Base-by-base conservation (phyloP, 2,329 filamentous ascomycete species). In the Zasmidium angulare region DNA sequence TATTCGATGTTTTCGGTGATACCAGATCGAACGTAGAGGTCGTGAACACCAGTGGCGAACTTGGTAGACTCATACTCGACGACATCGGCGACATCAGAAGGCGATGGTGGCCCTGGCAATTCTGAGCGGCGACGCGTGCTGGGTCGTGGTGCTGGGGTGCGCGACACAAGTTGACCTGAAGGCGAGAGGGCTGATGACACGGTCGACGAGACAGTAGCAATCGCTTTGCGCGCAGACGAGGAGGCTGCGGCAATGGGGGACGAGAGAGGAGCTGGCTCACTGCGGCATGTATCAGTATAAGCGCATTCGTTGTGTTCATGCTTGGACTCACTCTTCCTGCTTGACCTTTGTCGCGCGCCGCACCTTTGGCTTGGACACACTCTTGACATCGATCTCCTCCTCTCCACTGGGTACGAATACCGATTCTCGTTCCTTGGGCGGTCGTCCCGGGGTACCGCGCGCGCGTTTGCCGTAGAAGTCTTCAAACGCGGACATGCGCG, bases 41-140 rank as follows among this genome's bases (percentile, higher is more conserved):
- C 82, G 43, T 81, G 78, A 65, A 89, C 85, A 72, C 87, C 85
- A 56, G 84, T 81, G 72, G 89, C 87, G 60, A 95, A 76, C 17
- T 84, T 84, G 48, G 86, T 73, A 9, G 88, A 86, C 62, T 84
- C 86, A 70, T 84, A 86, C 76, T 95, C 92, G 72, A 96, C 86
- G 63, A 85, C 86, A 66, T 88, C 81, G 43, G 88, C 89, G 36
- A 96, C 87, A 61, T 89, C 86, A 46, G 89, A 87, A 4, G 92
- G 92, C 1, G 91, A 92, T 9, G 91, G 86, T 21, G 67, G 67
- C 21, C 63, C 65, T 40, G 91, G 91, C 53, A 96, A 81, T n/a
- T 65, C 63, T 31, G 66, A 63, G 49, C 55, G 57, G 31, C 63
- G 55, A 49, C 62, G 63, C 53, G 59, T 50, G 47, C 52, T 51